Evolutionary conservation across 768 basidiomycete genomes (phyloP).

Genomic region (Hemileccinum impolitum): DNA sequence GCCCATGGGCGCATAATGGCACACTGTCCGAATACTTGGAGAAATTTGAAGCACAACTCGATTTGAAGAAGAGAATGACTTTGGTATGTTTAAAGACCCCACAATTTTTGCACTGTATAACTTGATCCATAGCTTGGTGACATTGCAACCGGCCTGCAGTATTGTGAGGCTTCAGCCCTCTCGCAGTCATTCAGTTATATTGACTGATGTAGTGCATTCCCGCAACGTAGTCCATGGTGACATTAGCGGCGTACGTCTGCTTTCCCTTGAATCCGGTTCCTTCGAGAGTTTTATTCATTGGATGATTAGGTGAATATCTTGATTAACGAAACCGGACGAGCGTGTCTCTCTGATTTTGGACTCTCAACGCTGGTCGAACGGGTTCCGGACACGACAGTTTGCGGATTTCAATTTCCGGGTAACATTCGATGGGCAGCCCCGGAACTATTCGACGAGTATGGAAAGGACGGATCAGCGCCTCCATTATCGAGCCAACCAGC

Average conservation of each 20-base stretch:
- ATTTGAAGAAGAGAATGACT: conserved; percentile 13
- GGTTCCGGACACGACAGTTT: conserved; percentile 3
- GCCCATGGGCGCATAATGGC: conserved; percentile 33
- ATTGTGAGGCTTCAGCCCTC: conserved; percentile 9
- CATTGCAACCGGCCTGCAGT: conserved; percentile 21
- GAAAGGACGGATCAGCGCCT: neutral
- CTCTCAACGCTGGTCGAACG: conserved; percentile 20
- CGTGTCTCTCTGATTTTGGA: conserved; percentile 32
- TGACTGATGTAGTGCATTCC: conserved; percentile 17
- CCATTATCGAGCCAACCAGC: conserved; percentile 12
- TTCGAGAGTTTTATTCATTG: neutral
- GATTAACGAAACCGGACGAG: conserved; percentile 8
- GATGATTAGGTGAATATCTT: conserved; percentile 21
- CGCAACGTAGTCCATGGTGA: conserved; percentile 38
- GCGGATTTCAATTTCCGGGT: conserved; percentile 14
- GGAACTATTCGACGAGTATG: conserved; percentile 14
- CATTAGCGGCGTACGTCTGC: conserved; percentile 32
- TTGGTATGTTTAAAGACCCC: conserved; percentile 10
- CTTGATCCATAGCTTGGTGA: conserved; percentile 19
- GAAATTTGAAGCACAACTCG: conserved; percentile 1
- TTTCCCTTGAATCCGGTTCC: neutral
- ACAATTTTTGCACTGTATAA: neutral
- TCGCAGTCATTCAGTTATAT: neutral
- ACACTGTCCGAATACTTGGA: conserved; percentile 30
- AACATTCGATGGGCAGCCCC: conserved; percentile 32